Percentiles rank a stretch among this genome's conserved stretches.
Evolutionary conservation across 768 basidiomycete genomes (phyloP).

Genomic region (Lentinula guzmanii): DNA sequence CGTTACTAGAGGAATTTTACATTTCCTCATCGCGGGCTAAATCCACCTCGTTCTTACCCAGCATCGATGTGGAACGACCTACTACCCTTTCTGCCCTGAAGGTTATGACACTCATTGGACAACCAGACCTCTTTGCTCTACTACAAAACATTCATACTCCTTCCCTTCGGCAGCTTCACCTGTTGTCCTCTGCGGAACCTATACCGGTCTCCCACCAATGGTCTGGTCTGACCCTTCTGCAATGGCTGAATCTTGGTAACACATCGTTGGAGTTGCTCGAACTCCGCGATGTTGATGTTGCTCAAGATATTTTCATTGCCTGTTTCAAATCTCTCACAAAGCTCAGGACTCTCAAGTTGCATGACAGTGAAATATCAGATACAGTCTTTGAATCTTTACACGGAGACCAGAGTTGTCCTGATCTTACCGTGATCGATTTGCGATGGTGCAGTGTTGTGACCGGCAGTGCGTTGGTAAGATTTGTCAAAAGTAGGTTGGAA

Average conservation of each 20-base stretch:
- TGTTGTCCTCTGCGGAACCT: conserved; percentile 32
- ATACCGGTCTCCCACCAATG: conserved; percentile 24
- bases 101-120: conserved; percentile 23
- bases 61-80: conserved; percentile 10
- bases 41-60: conserved; percentile 18
- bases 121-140: conserved; percentile 21
- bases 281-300: conserved; percentile 42
- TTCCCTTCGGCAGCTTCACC: conserved; percentile 27
- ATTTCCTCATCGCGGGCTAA: conserved; percentile 29
- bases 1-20: conserved; percentile 32
- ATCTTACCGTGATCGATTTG: conserved; percentile 43
- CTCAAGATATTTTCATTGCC: conserved; percentile 27
- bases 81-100: conserved; percentile 18
- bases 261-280: conserved; percentile 36
- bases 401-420: conserved; percentile 38
- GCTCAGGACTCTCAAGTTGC: conserved; percentile 45
- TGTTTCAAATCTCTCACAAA: conserved; percentile 29
- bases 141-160: conserved; percentile 26
- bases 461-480: conserved; percentile 42
- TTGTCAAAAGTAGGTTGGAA: conserved; percentile 35
- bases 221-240: conserved; percentile 21
- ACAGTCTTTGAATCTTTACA: conserved; percentile 30
- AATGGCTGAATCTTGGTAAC: conserved; percentile 19
- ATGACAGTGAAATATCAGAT: conserved; percentile 54
- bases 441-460: conserved; percentile 49